Percentiles rank a stretch among this genome's conserved stretches.
Conservation (phyloP, 2,329 filamentous ascomycete genomes). For the Fonsecaea multimorphosa region DNA sequence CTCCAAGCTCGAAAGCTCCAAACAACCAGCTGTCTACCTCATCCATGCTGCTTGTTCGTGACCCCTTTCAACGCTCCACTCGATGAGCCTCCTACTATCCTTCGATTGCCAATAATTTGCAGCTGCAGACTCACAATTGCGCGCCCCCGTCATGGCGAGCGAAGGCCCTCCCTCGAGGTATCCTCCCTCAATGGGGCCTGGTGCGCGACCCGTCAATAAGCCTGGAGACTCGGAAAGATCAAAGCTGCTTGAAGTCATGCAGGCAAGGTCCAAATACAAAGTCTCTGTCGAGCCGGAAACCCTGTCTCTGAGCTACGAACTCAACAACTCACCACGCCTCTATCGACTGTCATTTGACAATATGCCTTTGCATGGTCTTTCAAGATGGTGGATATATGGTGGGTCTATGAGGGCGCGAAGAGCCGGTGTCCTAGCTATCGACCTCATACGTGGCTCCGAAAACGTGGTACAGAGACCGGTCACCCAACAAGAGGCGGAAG, state of each 20-base stretch:
- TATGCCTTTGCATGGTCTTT: slow-evolving; percentile 34
- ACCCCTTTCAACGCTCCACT: background rate
- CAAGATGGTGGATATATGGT: slow-evolving; percentile 33
- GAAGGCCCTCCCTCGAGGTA: slow-evolving; percentile 29
- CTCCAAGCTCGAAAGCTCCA: background rate
- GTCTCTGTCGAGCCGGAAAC: slow-evolving; percentile 28
- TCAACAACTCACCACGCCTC: slow-evolving; percentile 29
- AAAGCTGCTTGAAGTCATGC: slow-evolving; percentile 28
- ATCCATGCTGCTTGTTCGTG: background rate
- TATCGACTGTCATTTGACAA: slow-evolving; percentile 36
- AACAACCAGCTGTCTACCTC: background rate
- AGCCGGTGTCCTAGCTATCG: slow-evolving; percentile 32
- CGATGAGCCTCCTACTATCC: background rate
- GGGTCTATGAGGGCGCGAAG: slow-evolving; percentile 26
- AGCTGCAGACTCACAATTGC: background rate
- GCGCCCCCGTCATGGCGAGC: slow-evolving; percentile 26
- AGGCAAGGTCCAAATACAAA: slow-evolving; percentile 33
- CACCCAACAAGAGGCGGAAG: slow-evolving; percentile 38
- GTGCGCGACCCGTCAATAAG: slow-evolving; percentile 34
- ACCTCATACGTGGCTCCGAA: slow-evolving; percentile 35
- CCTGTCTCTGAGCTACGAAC: slow-evolving; percentile 34
- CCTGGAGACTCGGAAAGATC: slow-evolving; percentile 19
- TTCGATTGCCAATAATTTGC: background rate
- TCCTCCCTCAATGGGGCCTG: slow-evolving; percentile 38
- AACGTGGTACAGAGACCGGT: slow-evolving; percentile 29